Evolutionary conservation across 768 basidiomycete species (phyloP), one percentile per base, ranked within the genome.

Genomic region (Lactifluus hygrophoroides): DNA sequence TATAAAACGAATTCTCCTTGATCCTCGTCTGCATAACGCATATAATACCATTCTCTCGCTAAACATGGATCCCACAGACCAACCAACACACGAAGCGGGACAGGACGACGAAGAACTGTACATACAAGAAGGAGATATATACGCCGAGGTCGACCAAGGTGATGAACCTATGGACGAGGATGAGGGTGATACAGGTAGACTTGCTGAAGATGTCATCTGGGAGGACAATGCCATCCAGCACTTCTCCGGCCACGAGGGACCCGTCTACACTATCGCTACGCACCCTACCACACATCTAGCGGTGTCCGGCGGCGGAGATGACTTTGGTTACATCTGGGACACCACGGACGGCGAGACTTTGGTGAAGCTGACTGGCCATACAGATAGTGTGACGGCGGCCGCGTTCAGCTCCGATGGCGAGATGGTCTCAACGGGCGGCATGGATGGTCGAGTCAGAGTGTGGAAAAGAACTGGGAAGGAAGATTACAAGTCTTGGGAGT

Each of bases 401-500:
- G 85, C 78, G 21, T 99, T 90, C 80, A 95, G 84, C 69, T 66
- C 75, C 0, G 95, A 98, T 69, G 96, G 96, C 2, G 88, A 96
- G 73, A 80, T 96, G 80, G 78, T 94, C 57, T 85, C 94, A 16
- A 96, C 94, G 0, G 96, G 95, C 10, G 96, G 96, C 0, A 98
- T 99, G 96, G 96, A 99, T 67, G 96, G 96, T 9, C 86, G 84
- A 69, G 86, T 97, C 38, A 78, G 94, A 61, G 75, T 99, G 60
- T 99, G 96, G 96, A 76, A 87, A 68, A 77, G 92, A 66, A 87
- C 92, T 14, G 86, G 84, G 5, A 86, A 76, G 64, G 83, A 85
- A 45, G 73, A 85, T 60, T 88, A 84, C 73, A 80, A 76, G 60
- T 80, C 74, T 52, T 99, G 96, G 96, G 94, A 97, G 71, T 95